Conservation (phyloP, 116 monocot species). For the Iris pallida region DNA sequence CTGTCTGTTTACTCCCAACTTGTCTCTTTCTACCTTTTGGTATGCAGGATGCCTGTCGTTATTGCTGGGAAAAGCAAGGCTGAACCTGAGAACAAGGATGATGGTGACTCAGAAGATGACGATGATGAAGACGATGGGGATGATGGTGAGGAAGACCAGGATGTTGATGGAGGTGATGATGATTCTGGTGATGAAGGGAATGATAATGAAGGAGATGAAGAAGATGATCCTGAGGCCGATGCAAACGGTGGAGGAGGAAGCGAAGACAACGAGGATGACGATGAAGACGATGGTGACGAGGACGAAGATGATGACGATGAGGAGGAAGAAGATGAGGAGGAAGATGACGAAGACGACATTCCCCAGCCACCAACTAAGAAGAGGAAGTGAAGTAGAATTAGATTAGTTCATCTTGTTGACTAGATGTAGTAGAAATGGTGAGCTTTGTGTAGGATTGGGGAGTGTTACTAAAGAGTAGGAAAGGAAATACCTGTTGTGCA, state of each 20-base stretch:
- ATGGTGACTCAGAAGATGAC: constrained; percentile 35
- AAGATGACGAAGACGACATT: constrained; percentile 24
- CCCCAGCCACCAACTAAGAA: constrained; percentile 39
- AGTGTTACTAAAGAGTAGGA: neutral
- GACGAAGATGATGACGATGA: constrained; percentile 30
- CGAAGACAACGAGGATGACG: constrained; percentile 26
- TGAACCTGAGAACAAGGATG: constrained; percentile 34
- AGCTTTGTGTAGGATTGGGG: constrained; percentile 2
- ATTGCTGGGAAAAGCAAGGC: constrained; percentile 11
- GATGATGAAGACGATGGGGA: constrained; percentile 23
- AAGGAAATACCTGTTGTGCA: neutral
- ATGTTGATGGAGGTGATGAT: neutral
- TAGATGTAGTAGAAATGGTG: constrained; percentile 1
- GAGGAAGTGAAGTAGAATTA: constrained; percentile 27
- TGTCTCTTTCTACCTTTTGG: neutral
- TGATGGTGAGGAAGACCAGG: constrained; percentile 18
- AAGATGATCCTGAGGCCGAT: constrained; percentile 20
- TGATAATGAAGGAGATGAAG: constrained; percentile 17
- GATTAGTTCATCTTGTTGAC: neutral
- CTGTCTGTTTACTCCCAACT: neutral
- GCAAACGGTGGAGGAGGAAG: constrained; percentile 14
- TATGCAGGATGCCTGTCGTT: constrained; percentile 17
- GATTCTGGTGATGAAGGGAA: constrained; percentile 24
- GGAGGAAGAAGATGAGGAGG: constrained; percentile 27
- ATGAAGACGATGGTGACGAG: constrained; percentile 16